Percentiles rank a stretch among this genome's conserved stretches.
phyloP scores from a whole-genome alignment of 2,329 filamentous ascomycete species.

The Verticillium albo-atrum region DNA sequence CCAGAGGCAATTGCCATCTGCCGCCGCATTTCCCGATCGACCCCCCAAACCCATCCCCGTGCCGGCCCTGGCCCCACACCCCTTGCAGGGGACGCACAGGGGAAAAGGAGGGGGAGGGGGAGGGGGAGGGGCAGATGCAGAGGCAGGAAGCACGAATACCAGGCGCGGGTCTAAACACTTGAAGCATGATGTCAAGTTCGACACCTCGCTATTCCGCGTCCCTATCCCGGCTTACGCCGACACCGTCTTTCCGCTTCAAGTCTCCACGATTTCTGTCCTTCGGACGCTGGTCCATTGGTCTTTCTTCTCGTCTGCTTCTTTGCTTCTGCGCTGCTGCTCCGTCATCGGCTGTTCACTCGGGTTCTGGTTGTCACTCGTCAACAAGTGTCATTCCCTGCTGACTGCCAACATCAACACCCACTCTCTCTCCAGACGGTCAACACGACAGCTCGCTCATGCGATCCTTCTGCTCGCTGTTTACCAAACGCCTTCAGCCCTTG shows the following conservation, averaged over 20 bases:
- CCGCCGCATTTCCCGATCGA: neutral
- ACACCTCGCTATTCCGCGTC: neutral
- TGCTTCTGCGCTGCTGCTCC: neutral
- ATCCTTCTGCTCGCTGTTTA: neutral
- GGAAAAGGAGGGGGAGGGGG: neutral
- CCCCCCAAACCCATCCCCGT: neutral
- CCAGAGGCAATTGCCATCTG: neutral
- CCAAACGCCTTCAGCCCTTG: neutral
- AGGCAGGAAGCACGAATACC: neutral
- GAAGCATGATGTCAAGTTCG: neutral
- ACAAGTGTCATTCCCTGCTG: neutral
- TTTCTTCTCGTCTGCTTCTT: neutral
- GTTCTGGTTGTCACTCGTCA: neutral
- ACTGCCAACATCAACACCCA: neutral
- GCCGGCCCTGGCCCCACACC: neutral
- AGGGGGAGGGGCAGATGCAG: neutral
- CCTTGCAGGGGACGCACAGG: neutral
- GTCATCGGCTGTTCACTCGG: neutral
- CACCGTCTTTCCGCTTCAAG: neutral
- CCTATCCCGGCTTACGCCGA: neutral
- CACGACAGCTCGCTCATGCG: neutral
- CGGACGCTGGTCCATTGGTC: neutral
- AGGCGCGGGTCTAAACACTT: neutral
- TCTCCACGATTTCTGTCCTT: neutral
- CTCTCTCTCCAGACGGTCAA: neutral